Evolutionary conservation across 768 basidiomycete species (phyloP).

Genomic region (Tubosaeta sp.): DNA sequence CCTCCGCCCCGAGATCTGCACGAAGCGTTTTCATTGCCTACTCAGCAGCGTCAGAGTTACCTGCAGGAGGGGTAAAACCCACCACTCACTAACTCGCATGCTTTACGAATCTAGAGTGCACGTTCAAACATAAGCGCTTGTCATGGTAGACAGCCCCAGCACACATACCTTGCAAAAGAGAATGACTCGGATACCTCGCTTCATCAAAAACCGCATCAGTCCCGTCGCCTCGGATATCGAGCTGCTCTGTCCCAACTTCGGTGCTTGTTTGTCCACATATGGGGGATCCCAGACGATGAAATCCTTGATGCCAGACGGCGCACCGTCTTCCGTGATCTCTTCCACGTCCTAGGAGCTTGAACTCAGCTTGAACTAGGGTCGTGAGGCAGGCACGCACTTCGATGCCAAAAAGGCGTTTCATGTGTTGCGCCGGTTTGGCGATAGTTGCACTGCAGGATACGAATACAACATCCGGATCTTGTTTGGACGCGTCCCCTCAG

Average conservation of each 20-base stretch:
- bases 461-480: conserved; percentile 54
- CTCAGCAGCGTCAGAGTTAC: conserved; percentile 19
- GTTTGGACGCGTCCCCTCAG: neutral
- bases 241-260: conserved; percentile 49
- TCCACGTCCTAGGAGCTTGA: conserved; percentile 44
- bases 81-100: conserved; percentile 68
- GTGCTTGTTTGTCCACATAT: conserved; percentile 49
- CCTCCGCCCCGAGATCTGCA: conserved; percentile 65
- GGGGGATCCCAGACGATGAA: conserved; percentile 76
- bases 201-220: conserved; percentile 80
- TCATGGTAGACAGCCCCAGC: neutral
- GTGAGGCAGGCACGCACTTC: conserved; percentile 26
- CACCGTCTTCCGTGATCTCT: conserved; percentile 73
- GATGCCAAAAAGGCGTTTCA: conserved; percentile 72
- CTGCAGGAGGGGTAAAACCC: neutral
- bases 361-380: neutral
- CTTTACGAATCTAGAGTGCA: conserved; percentile 59
- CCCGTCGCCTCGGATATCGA: conserved; percentile 64
- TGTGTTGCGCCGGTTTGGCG: conserved; percentile 67
- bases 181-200: conserved; percentile 73
- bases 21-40: conserved; percentile 80
- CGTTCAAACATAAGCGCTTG: neutral
- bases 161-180: conserved; percentile 61
- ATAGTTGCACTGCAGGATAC: conserved; percentile 90
- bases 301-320: conserved; percentile 77